Conservation (phyloP, 129 eudicot genomes). For the Saposhnikovia divaricata region DNA sequence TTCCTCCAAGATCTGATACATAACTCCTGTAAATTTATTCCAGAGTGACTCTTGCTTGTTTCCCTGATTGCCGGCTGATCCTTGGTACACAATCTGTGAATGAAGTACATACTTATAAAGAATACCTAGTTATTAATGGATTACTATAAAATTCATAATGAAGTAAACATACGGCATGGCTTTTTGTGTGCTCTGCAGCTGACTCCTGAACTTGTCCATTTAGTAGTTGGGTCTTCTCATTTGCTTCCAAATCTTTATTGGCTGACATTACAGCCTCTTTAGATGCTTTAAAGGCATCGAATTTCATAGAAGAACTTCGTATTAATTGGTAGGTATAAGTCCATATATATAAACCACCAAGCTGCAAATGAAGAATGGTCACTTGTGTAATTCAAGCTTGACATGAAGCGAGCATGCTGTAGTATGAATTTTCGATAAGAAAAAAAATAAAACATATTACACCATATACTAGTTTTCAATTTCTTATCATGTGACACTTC, state of each 20-base stretch:
- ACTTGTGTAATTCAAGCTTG: not conserved
- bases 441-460: not conserved
- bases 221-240: constrained; percentile 48
- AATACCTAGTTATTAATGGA: not conserved
- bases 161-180: constrained; percentile 28
- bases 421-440: not conserved
- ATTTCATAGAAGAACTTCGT: constrained; percentile 35
- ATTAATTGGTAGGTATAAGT: constrained; percentile 71
- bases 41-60: constrained; percentile 16
- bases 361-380: constrained; percentile 29
- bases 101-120: not conserved
- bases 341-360: constrained; percentile 76
- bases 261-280: constrained; percentile 35
- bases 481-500: not conserved
- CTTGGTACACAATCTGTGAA: constrained; percentile 31
- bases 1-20: constrained; percentile 53
- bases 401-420: not conserved
- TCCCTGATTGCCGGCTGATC: constrained; percentile 14
- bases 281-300: constrained; percentile 20
- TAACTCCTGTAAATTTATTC: constrained; percentile 23
- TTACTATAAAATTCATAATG: not conserved
- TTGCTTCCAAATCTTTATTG: constrained; percentile 46
- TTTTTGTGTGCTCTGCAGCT: constrained; percentile 19
- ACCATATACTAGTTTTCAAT: not conserved
- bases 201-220: constrained; percentile 27